Evolutionary conservation across 1,139 yeast species (phyloP).

Genomic region (Candida sojae): DNA sequence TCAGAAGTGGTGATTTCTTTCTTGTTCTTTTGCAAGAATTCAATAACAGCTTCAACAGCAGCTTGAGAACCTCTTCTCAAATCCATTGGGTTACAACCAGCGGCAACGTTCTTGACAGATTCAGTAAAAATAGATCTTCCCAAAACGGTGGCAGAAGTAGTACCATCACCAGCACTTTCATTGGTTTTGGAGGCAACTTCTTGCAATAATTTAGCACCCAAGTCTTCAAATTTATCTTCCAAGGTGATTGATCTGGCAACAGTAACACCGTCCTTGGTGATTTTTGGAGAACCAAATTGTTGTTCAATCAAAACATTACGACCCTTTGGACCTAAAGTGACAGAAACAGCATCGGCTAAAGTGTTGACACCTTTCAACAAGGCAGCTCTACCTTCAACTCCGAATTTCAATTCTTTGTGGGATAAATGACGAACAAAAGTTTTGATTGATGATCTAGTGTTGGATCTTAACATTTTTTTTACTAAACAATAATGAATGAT

Average conservation of each 20-base stretch:
- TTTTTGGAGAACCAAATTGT: slow-evolving; percentile 95
- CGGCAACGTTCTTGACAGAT: slow-evolving; percentile 97
- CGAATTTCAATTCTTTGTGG: slow-evolving; percentile 96
- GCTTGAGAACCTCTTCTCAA: slow-evolving; percentile 98
- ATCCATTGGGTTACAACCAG: slow-evolving; percentile 99
- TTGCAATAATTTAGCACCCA: slow-evolving; percentile 95
- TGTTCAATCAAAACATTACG: slow-evolving; percentile 97
- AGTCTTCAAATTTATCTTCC: slow-evolving; percentile 92
- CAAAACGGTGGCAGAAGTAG: slow-evolving; percentile 95
- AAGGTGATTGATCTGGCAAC: slow-evolving; percentile 89
- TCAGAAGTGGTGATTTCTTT: slow-evolving; percentile 96
- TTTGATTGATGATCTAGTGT: slow-evolving; percentile 47
- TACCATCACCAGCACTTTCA: slow-evolving; percentile 99
- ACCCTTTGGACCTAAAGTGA: slow-evolving; percentile 97
- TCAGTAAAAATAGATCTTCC: slow-evolving; percentile 98
- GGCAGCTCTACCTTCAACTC: slow-evolving; percentile 98
- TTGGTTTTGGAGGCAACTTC: slow-evolving; percentile 98
- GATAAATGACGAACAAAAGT: slow-evolving; percentile 61
- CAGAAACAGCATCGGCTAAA: slow-evolving; percentile 95
- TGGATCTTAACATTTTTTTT: slow-evolving; percentile 54
- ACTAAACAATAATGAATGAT: neutral
- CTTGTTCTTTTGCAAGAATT: slow-evolving; percentile 85
- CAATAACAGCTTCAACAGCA: slow-evolving; percentile 95
- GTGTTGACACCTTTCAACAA: slow-evolving; percentile 94
- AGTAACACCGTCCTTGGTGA: slow-evolving; percentile 99